These are phyloP conservation scores for Centrapalus pauciflorus DNA, from an alignment of 129 eudicot species.

Conservation along the genomic window DNA sequence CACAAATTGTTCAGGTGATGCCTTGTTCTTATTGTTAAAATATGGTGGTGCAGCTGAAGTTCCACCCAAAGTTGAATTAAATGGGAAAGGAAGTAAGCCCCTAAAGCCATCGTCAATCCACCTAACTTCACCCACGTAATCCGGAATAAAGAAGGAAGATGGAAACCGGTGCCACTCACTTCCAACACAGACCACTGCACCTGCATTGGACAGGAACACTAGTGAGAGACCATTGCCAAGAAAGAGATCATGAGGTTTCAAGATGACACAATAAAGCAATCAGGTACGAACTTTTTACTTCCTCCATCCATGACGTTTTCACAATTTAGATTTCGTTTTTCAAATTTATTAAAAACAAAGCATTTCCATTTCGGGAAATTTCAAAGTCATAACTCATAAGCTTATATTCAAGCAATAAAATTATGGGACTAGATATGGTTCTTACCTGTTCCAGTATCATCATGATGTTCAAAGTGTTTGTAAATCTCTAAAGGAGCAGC, in stretches of 20 bases:
- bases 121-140: constrained; percentile 66
- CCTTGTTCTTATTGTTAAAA: constrained; percentile 88
- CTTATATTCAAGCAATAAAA: too few relatives aligned
- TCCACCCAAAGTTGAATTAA: constrained; percentile 87
- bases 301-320: too few relatives aligned
- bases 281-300: too few relatives aligned
- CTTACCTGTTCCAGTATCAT: constrained; percentile 74
- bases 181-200: constrained; percentile 88
- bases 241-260: too few relatives aligned
- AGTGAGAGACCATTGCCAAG: too few relatives aligned
- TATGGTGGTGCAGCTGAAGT: constrained; percentile 87
- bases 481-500: constrained; percentile 90
- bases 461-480: constrained; percentile 92
- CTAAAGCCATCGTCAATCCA: constrained; percentile 96
- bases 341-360: too few relatives aligned
- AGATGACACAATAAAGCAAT: too few relatives aligned
- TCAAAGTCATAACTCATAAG: too few relatives aligned
- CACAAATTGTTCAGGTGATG: constrained; percentile 84
- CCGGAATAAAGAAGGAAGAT: constrained; percentile 91
- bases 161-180: constrained; percentile 99
- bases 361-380: too few relatives aligned
- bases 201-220: constrained; percentile 40
- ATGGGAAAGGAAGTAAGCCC: constrained; percentile 92
- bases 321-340: too few relatives aligned
- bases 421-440: too few relatives aligned